Evolutionary conservation across 768 basidiomycete species (phyloP), one percentile per base, ranked within the genome.

Genomic region (Mrakia blollopis): DNA sequence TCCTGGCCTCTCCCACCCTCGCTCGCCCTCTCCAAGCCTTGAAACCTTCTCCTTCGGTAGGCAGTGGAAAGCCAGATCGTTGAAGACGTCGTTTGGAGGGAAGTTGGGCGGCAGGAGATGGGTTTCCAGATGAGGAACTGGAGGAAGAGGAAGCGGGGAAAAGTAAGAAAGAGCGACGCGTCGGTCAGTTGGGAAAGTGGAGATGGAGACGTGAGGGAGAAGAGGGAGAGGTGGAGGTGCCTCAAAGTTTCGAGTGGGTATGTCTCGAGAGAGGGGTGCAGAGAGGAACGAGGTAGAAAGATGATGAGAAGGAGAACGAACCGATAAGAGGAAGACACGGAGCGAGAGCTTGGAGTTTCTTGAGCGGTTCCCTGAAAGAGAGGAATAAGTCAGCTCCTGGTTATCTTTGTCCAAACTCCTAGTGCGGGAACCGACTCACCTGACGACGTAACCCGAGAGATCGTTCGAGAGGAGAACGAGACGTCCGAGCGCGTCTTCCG

Each of bases 31-130:
- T 21, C 73, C 73, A 6, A 65, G 23, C 7, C n/a, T 50, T 23
- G 28, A 44, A 2, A 74, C 30, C 3, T 21, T 21, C 18, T 28
- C 68, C 16, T 35, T 4, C 13, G 39, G 37, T 18, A 76, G 4
- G 54, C 67, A 76, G 25, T 76, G 75, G 37, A 76, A 32, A 1
- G 75, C 52, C 10, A 76, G 68, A 41, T 76, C 75, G 75, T 76
- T 76, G 69, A 69, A 70, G 28, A 76, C 75, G 68, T 76, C 75
- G 75, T 76, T 76, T 41, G 65, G 68, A 2, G 54, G 30, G n/a
- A 76, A 76, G 54, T 61, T 41, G 13, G 28, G 32, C 5, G 75
- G 75, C 0, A 76, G 47, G 9, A 44, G 70, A 4, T 57, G 57
- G 30, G 65, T 69, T 16, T 25, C 32, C 2, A 76, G 57, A 30